Evolutionary conservation across 371 early-diverging fungal species (phyloP).

Genomic region (Coemansia sp.): DNA sequence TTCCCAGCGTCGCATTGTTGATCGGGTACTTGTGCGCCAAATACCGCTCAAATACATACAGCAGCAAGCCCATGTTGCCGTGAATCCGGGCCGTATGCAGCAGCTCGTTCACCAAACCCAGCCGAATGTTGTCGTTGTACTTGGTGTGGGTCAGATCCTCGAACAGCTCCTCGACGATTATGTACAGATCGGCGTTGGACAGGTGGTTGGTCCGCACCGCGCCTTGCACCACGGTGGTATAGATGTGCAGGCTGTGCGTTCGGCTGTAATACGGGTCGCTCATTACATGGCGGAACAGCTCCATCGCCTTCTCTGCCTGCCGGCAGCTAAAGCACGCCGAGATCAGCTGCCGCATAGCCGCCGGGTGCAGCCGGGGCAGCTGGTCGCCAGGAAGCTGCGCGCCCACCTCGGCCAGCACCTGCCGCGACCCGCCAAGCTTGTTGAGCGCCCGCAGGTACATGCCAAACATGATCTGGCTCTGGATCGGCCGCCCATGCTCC

Average conservation of each 20-base stretch:
- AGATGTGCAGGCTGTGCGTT: conserved; percentile 31
- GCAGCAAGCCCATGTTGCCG: conserved; percentile 8
- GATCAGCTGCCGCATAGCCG: conserved; percentile 30
- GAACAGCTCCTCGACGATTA: conserved; percentile 23
- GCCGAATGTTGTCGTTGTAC: conserved; percentile 10
- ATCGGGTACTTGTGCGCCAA: conserved; percentile 2
- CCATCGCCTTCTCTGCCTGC: conserved; percentile 30
- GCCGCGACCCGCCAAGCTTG: conserved; percentile 20
- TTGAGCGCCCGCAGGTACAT: conserved; percentile 44
- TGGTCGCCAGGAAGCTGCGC: neutral
- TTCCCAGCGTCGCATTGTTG: conserved; percentile 36
- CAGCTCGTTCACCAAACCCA: conserved; percentile 35
- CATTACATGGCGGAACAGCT: conserved; percentile 9
- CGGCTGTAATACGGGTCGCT: neutral
- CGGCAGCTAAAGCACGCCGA: conserved; percentile 30
- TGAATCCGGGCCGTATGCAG: conserved; percentile 14
- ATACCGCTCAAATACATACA: conserved; percentile 22
- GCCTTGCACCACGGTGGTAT: conserved; percentile 16
- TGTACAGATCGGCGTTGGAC: conserved; percentile 1
- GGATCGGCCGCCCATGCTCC: conserved; percentile 14
- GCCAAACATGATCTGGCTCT: conserved; percentile 11
- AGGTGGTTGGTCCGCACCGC: conserved; percentile 10
- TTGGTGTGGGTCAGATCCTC: conserved; percentile 1
- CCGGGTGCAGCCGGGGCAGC: neutral
- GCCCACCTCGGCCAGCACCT: conserved; percentile 15